phyloP scores from a whole-genome alignment of 148 eudicot species.

The Rhododendron ferrugineum region DNA sequence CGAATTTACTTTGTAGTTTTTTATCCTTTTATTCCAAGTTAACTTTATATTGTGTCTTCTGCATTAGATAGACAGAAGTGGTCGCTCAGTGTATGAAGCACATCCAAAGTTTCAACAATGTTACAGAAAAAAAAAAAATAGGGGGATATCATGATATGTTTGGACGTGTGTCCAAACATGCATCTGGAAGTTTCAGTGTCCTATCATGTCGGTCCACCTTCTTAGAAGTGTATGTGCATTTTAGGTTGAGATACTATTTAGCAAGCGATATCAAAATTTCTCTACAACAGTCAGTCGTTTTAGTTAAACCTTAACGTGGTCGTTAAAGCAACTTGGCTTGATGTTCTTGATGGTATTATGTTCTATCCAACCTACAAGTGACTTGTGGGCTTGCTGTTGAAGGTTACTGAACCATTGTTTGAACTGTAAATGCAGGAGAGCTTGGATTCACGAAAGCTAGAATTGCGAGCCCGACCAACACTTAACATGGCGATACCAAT shows the following conservation, averaged over 20 bases:
- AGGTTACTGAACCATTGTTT: neutral
- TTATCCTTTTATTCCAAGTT: neutral
- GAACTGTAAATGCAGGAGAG: conserved; percentile 57
- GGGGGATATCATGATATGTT: neutral
- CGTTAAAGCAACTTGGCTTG: neutral
- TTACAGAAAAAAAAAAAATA: neutral
- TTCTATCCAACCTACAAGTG: neutral
- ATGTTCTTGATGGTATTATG: neutral
- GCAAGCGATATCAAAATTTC: neutral
- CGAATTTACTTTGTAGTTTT: neutral
- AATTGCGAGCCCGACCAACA: conserved; percentile 74
- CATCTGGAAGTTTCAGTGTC: neutral
- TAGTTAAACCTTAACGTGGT: neutral
- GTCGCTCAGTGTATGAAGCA: neutral
- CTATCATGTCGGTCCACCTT: neutral
- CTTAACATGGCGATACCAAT: conserved; percentile 90
- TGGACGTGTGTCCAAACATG: neutral
- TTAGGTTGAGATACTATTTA: neutral
- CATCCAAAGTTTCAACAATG: neutral
- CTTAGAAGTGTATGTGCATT: neutral
- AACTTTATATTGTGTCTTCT: neutral
- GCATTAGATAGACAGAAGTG: neutral
- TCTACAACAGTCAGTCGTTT: neutral
- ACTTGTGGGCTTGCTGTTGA: neutral
- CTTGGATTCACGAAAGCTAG: conserved; percentile 87